Conservation (phyloP, 2,329 filamentous ascomycete species). For the Mycosphaerella sp. region DNA sequence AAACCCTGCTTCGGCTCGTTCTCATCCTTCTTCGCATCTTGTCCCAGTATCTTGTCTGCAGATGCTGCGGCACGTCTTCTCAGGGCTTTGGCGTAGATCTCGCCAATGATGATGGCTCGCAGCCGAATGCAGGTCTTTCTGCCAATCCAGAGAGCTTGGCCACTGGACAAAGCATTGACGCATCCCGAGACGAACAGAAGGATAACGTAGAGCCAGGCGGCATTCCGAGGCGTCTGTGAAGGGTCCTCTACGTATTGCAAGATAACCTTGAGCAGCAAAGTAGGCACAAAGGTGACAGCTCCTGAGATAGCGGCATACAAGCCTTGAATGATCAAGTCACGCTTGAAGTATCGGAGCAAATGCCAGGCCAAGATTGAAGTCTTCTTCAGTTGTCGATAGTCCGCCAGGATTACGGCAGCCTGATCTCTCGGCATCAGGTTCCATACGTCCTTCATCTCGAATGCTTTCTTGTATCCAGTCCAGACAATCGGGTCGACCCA, state of each 20-base stretch:
- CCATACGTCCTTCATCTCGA: conserved; percentile 85
- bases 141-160: conserved; percentile 85
- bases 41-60: conserved; percentile 65
- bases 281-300: conserved; percentile 83
- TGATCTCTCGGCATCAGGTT: conserved; percentile 85
- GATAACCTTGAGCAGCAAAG: conserved; percentile 82
- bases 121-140: conserved; percentile 90
- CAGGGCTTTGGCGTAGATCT: conserved; percentile 94
- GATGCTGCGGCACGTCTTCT: conserved; percentile 76
- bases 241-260: conserved; percentile 90
- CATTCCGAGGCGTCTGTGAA: conserved; percentile 66
- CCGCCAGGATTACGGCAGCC: conserved; percentile 67
- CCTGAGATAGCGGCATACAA: conserved; percentile 72
- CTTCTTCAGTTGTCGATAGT: conserved; percentile 81
- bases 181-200: conserved; percentile 78
- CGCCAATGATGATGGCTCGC: conserved; percentile 90
- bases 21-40: conserved; percentile 37
- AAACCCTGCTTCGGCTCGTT: conserved; percentile 38
- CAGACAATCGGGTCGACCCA: conserved; percentile 90
- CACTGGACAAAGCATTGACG: conserved; percentile 73
- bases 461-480: conserved; percentile 76
- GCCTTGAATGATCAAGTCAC: conserved; percentile 67
- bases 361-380: conserved; percentile 73
- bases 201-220: conserved; percentile 93
- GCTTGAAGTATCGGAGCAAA: conserved; percentile 76